These are phyloP conservation scores for Phytophthora lateralis DNA, from an alignment of 352 stramenopile species.

Conservation along the genomic window DNA sequence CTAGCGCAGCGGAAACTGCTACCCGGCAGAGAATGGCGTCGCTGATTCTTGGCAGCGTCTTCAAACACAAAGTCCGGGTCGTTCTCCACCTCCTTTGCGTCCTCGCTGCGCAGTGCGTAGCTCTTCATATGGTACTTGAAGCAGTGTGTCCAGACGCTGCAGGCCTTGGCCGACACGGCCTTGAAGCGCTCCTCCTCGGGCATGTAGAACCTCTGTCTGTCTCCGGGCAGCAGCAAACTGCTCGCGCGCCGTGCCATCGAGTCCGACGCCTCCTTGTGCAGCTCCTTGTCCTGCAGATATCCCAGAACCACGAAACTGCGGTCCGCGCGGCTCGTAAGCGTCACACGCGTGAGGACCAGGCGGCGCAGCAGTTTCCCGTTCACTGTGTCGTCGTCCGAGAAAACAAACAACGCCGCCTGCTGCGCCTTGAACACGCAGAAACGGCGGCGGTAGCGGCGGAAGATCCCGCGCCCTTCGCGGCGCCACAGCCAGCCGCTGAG, in stretches of 20 bases:
- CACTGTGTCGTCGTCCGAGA: slow-evolving; percentile 49
- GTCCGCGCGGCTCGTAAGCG: slow-evolving; percentile 38
- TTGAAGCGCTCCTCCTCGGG: slow-evolving; percentile 49
- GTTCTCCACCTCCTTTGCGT: slow-evolving; percentile 10
- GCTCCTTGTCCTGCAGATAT: slow-evolving; percentile 45
- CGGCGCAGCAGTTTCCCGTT: slow-evolving; percentile 43
- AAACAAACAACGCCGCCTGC: slow-evolving; percentile 45
- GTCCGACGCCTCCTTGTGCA: slow-evolving; percentile 53
- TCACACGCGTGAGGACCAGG: slow-evolving; percentile 53
- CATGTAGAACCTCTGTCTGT: slow-evolving; percentile 50
- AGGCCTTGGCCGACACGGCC: slow-evolving; percentile 49
- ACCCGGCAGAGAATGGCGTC: slow-evolving; percentile 28
- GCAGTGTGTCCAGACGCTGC: slow-evolving; percentile 64
- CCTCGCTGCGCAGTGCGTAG: slow-evolving; percentile 32
- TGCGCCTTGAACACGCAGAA: slow-evolving; percentile 68
- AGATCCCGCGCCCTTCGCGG: slow-evolving; percentile 46
- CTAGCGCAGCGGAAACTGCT: slow-evolving; percentile 16
- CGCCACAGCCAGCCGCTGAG: slow-evolving; percentile 66
- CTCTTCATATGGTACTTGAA: slow-evolving; percentile 71
- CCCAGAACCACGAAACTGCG: slow-evolving; percentile 40
- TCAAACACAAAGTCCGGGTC: slow-evolving; percentile 58
- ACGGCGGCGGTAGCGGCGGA: slow-evolving; percentile 48
- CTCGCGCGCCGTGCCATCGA: slow-evolving; percentile 39
- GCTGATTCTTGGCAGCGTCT: slow-evolving; percentile 25
- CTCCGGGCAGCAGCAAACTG: slow-evolving; percentile 33